A percentile compares a stretch with the other conserved stretches of the same genome.
These are phyloP conservation scores for Cercospora zeae-maydis DNA, from an alignment of 2,329 filamentous ascomycete genomes.

Conservation along the genomic window DNA sequence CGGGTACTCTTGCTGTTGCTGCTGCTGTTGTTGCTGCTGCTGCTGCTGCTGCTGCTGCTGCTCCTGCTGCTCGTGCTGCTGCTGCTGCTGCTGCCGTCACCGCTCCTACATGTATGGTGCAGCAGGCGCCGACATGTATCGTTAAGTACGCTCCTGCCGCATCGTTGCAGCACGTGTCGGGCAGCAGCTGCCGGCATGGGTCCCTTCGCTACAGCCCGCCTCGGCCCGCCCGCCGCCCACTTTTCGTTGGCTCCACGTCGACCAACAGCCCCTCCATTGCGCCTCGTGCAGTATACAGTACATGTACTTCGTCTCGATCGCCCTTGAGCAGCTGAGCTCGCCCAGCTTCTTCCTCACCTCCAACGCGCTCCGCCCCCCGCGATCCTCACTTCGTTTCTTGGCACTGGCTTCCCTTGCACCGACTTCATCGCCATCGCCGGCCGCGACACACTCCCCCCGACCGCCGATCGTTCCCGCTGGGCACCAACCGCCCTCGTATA, in stretches of 20 bases:
- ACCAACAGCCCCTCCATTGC: too few species aligned
- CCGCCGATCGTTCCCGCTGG: not conserved
- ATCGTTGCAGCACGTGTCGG: not conserved
- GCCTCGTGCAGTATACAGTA: too few species aligned
- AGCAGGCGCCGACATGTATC: not conserved
- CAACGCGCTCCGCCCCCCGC: not conserved
- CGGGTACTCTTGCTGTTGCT: not conserved
- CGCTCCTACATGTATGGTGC: not conserved
- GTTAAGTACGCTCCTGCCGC: not conserved
- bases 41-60: too few species aligned
- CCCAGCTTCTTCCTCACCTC: not conserved
- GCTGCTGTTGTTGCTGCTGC: not conserved
- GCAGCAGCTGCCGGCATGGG: not conserved
- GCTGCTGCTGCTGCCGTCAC: too few species aligned
- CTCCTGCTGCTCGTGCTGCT: not conserved
- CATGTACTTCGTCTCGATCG: not conserved
- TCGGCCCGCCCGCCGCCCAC: not conserved
- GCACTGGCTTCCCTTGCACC: not conserved
- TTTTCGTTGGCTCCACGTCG: not conserved
- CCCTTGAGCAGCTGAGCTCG: not conserved
- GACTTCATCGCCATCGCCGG: not conserved
- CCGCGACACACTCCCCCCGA: not conserved
- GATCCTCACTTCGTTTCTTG: not conserved
- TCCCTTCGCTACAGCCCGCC: not conserved
- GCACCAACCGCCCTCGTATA: not conserved